Base-by-base conservation (phyloP, 148 eudicot species). In the Camellia sinensis region DNA sequence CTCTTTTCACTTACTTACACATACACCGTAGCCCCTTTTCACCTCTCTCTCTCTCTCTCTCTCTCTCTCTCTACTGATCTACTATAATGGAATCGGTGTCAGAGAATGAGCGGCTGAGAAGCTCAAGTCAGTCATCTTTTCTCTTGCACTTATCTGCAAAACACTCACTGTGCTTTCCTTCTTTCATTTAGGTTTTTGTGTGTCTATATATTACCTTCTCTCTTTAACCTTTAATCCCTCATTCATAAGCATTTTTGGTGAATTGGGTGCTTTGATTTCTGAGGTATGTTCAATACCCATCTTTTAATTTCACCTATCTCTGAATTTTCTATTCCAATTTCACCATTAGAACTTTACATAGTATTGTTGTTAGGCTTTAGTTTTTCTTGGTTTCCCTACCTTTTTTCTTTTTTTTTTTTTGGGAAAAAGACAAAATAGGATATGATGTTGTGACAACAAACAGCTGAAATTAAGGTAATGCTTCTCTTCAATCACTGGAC, bases 31-130 rank as follows among this genome's bases (percentile, higher is more conserved):
- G 18, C 11, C 44, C 22, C 6, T 45, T 21, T 46, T 11, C 15
- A 15, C 12, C 7, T 37, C 8, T 22, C 60, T 57, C 19, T 79
- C 44, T 71, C 62, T 64, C 43, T 74, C 65, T 11, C 56, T 64
- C 73, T 21, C 17, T 17, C 15, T 14, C 37, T 80, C 48, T 46
- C 62, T 19, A 41, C 57, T 56, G 63, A 46, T 64, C 59, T 29
- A 62, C 53, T 45, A 62, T 83, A 81, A 81, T 83, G 84, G 88
- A 84, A 79, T 59, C 57, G n/a, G 63, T 86, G 91, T 88, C 92
- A 88, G 92, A 85, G 80, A 76, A 86, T 86, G 87, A 81, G 78
- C 84, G 92, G 92, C 82, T 88, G 80, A 78, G 82, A 80, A 83
- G 63, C 82, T 76, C 73, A 72, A 86, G 61, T 80, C 69, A 77